Conservation (phyloP, 345 rosid species). For the Melaleuca alternifolia region DNA sequence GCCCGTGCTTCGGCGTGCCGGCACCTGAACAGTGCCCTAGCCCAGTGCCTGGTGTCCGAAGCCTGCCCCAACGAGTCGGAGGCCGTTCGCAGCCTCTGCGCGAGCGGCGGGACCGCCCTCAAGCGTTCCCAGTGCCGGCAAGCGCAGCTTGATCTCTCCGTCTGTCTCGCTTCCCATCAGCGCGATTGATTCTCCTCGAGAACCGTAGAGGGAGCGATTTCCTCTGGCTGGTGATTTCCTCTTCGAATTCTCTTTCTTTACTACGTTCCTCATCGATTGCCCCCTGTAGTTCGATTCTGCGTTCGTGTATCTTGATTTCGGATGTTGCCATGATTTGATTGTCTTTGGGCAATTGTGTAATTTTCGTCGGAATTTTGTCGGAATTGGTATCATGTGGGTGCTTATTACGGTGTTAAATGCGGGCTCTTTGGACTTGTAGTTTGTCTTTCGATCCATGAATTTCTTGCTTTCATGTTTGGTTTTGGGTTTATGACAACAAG, state of each 20-base stretch:
- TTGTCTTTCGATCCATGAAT: neutral
- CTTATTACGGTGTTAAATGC: neutral
- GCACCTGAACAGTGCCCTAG: conserved; percentile 66
- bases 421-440: neutral
- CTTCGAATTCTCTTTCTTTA: neutral
- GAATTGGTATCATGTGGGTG: neutral
- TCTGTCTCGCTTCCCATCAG: conserved; percentile 38
- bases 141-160: conserved; percentile 67
- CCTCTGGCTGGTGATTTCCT: neutral
- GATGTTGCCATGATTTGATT: neutral
- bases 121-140: conserved; percentile 80
- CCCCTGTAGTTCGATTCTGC: neutral
- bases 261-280: neutral
- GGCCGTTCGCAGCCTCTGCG: conserved; percentile 64
- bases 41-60: conserved; percentile 59
- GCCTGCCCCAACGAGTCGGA: conserved; percentile 70
- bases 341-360: neutral
- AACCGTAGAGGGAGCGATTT: neutral
- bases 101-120: conserved; percentile 74
- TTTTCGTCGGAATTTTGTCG: neutral
- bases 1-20: conserved; percentile 46
- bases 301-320: neutral
- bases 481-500: neutral
- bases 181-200: neutral
- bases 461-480: neutral